Conservation (phyloP, 257 asterid genomes). For the Striga asiatica region DNA sequence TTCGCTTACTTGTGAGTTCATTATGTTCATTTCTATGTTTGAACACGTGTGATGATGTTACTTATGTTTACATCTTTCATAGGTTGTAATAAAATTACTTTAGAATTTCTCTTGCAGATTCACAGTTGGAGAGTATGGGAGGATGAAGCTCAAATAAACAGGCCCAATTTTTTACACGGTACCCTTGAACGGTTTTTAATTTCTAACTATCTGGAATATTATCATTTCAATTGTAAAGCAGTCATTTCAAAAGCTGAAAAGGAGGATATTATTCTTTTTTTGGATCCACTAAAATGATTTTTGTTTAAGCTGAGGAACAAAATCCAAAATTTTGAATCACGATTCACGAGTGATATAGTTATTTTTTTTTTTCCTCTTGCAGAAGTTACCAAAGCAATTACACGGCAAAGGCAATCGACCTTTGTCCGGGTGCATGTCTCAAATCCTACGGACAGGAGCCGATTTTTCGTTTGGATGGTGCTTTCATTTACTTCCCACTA, state of each 20-base stretch:
- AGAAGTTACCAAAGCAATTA: conserved; percentile 42
- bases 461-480: conserved; percentile 50
- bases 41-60: background rate
- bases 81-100: background rate
- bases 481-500: background rate
- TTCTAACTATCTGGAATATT: background rate
- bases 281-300: no score
- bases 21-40: background rate
- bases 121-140: conserved; percentile 75
- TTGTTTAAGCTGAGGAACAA: no score
- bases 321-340: no score
- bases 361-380: conserved; percentile 10
- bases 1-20: background rate
- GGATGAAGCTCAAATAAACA: conserved; percentile 55
- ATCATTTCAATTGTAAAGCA: background rate
- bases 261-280: no score
- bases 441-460: conserved; percentile 34
- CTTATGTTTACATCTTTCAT: background rate
- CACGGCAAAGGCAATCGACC: conserved; percentile 51
- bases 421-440: conserved; percentile 51
- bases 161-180: conserved; percentile 41
- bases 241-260: no score
- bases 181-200: conserved; percentile 1
- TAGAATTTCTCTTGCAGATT: conserved; percentile 29
- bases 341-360: background rate